Evolutionary conservation across 1,284 basidiomycete genomes (phyloP).

Genomic region (Apiotrichum akiyoshidainum): DNA sequence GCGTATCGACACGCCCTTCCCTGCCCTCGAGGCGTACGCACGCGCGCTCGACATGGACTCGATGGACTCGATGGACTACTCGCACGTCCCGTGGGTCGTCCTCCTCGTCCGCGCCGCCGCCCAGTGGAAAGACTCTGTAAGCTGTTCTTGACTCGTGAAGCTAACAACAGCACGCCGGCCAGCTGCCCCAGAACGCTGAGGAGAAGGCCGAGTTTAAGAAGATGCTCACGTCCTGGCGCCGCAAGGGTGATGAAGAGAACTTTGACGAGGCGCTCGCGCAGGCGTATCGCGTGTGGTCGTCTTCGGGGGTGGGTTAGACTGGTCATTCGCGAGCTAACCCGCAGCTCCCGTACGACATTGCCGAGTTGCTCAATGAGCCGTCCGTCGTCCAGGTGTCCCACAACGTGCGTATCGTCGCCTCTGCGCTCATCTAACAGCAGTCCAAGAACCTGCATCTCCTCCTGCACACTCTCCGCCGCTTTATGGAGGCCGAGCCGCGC

Average conservation of each 20-base stretch:
- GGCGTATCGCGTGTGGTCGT: slow-evolving; percentile 69
- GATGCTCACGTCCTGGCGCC: slow-evolving; percentile 30
- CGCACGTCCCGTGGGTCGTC: slow-evolving; percentile 80
- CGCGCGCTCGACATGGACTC: slow-evolving; percentile 65
- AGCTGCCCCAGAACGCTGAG: slow-evolving; percentile 52
- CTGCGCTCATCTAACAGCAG: slow-evolving; percentile 23
- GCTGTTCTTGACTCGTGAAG: slow-evolving; percentile 5
- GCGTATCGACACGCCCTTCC: slow-evolving; percentile 84
- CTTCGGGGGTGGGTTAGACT: slow-evolving; percentile 58
- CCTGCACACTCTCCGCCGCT: slow-evolving; percentile 68
- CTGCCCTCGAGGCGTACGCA: slow-evolving; percentile 69
- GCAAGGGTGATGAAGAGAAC: slow-evolving; percentile 87
- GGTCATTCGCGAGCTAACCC: too few species aligned
- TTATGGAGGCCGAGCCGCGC: slow-evolving; percentile 51
- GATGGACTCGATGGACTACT: slow-evolving; percentile 80
- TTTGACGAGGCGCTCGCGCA: slow-evolving; percentile 87
- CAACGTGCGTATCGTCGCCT: slow-evolving; percentile 33
- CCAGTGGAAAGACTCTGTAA: slow-evolving; percentile 64
- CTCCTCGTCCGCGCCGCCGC: slow-evolving; percentile 78
- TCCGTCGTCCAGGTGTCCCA: slow-evolving; percentile 52
- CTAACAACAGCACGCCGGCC: slow-evolving; percentile 32
- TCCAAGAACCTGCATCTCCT: slow-evolving; percentile 79
- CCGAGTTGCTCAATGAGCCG: slow-evolving; percentile 64
- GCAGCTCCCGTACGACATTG: slow-evolving; percentile 65
- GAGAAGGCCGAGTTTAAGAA: slow-evolving; percentile 80